phyloP scores from a whole-genome alignment of 225 moss, liverwort and hornwort genomes.

The Pseudisothecium myosuroides region DNA sequence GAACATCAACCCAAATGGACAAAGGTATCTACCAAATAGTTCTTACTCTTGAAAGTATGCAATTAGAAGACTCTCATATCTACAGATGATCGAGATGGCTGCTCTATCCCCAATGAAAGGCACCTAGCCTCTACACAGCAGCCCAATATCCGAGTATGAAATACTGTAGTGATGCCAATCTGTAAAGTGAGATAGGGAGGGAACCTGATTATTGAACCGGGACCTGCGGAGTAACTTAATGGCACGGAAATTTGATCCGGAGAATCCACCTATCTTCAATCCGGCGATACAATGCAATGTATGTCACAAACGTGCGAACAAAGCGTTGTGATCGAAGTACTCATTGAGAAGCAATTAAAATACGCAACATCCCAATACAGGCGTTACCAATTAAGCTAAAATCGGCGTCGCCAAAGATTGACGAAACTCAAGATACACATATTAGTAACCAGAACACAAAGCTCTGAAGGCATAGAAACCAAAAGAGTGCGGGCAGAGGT shows the following conservation, averaged over 20 bases:
- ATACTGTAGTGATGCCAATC: background rate
- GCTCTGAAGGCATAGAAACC: background rate
- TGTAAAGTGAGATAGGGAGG: background rate
- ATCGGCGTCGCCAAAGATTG: background rate
- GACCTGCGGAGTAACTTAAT: background rate
- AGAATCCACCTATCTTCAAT: background rate
- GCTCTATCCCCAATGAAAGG: background rate
- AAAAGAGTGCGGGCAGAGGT: background rate
- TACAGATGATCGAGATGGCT: background rate
- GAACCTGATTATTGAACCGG: background rate
- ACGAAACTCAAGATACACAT: background rate
- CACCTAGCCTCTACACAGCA: background rate
- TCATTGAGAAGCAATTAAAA: background rate
- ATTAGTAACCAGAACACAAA: background rate
- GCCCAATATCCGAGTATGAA: background rate
- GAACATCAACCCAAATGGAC: background rate
- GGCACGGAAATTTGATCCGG: background rate
- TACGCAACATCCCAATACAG: background rate
- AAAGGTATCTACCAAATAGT: background rate
- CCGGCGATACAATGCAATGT: background rate
- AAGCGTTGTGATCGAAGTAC: background rate
- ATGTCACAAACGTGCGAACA: background rate
- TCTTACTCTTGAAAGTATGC: background rate
- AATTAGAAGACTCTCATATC: background rate
- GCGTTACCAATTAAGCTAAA: background rate